phyloP scores from a whole-genome alignment of 371 early-diverging fungal species.

The Saksenaea oblongispora region DNA sequence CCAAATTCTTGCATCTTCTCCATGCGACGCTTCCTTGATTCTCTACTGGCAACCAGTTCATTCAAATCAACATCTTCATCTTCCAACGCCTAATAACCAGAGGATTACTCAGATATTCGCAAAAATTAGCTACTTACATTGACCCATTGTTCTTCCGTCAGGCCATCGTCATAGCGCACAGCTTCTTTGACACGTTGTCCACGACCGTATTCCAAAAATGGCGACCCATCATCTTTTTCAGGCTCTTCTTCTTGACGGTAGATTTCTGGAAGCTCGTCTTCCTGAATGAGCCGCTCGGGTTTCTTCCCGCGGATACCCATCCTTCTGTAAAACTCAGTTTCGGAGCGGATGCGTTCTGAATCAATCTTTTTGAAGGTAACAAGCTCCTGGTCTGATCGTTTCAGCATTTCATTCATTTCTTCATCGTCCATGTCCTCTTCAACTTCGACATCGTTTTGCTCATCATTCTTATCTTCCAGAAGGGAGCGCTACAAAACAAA shows the following conservation, averaged over 20 bases:
- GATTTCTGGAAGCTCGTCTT: constrained; percentile 82
- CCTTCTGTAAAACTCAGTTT: constrained; percentile 21
- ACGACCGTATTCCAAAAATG: constrained; percentile 48
- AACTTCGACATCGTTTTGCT: constrained; percentile 56
- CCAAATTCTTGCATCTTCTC: constrained; percentile 25
- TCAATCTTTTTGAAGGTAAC: constrained; percentile 38
- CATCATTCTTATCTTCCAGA: constrained; percentile 68
- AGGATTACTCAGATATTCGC: background rate
- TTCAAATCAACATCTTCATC: constrained; percentile 65
- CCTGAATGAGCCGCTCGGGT: constrained; percentile 78
- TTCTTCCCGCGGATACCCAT: constrained; percentile 45
- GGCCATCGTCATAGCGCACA: constrained; percentile 88
- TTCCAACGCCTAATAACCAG: constrained; percentile 51
- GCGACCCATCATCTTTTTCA: constrained; percentile 46
- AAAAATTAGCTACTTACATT: constrained; percentile 44
- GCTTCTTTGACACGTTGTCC: constrained; percentile 66
- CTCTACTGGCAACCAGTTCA: constrained; percentile 50
- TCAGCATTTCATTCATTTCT: constrained; percentile 57
- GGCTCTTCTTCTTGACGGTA: constrained; percentile 67
- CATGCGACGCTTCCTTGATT: constrained; percentile 22
- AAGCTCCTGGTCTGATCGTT: constrained; percentile 38
- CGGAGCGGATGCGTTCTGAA: constrained; percentile 37
- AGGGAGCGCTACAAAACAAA: constrained; percentile 56
- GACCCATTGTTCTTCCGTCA: constrained; percentile 93
- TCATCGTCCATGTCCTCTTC: constrained; percentile 70